Evolutionary conservation across 495 filamentous ascomycete genomes (phyloP), one percentile per base, ranked within the genome.

Genomic region (Podospora sp.): DNA sequence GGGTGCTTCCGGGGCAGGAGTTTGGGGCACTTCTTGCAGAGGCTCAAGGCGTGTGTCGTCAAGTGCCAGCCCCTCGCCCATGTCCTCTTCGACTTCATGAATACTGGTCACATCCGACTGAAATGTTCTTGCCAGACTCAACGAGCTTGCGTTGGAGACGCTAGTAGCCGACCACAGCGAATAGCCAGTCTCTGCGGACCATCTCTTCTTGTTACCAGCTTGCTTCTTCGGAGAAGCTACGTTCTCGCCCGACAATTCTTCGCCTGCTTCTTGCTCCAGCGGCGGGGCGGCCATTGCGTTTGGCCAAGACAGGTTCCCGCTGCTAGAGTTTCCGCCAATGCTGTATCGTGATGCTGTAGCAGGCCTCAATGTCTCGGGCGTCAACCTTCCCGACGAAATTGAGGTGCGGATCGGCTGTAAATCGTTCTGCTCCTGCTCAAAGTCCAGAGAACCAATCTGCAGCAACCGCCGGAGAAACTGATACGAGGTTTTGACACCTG

Each of bases 401-500:
- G 63, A 65, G 9, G 50, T 46, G n/a, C 63, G 24, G 33, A 59
- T 25, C 6, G 65, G 52, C n/a, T 55, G 22, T 58, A 69, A 16
- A 49, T 65, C 27, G 50, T 65, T 11, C 60, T 60, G 49, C 29
- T 68, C 63, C 16, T 46, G 56, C 12, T 66, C 72, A 35, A 77
- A 77, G 61, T 77, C 75, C 18, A 75, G 66, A 1, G 73, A 75
- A 20, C 75, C 75, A 36, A 77, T 77, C 52, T 77, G 72, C 1
- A 77, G 59, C 36, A 73, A 40, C 6, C 67, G 66, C 12, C 72
- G 20, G 8, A 77, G 75, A 33, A 75, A 77, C 29, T 77, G 71
- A 35, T 77, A 73, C 14, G 75, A 69, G 0, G 70, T 68, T 16
- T 71, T 63, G 53, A 77, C 72, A 6, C 72, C 75, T 1, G 26